Evolutionary conservation across 441 rosid genomes (phyloP).

Genomic region (Croton laevigatus): DNA sequence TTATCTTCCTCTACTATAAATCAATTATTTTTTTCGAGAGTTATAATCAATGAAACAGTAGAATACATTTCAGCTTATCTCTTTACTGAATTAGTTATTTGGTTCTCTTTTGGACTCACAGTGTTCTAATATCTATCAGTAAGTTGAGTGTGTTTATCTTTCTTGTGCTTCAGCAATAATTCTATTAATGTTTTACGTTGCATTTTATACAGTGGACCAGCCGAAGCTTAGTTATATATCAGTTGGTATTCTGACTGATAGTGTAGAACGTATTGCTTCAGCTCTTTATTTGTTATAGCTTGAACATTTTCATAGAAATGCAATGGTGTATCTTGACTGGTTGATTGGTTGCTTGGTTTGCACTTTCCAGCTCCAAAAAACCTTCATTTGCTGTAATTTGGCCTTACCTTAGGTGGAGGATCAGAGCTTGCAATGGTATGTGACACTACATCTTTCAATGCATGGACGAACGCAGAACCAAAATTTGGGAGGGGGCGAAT

Average conservation of each 20-base stretch:
- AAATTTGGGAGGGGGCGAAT: no score
- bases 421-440: constrained; percentile 89
- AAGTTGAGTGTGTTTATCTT: constrained; percentile 18
- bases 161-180: constrained; percentile 3
- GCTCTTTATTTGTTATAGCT: constrained; percentile 12
- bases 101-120: no score
- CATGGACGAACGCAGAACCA: no score
- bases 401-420: constrained; percentile 98
- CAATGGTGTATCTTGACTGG: constrained; percentile 13
- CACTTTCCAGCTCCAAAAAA: constrained; percentile 62
- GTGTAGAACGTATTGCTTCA: constrained; percentile 60
- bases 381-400: constrained; percentile 97
- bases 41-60: no score
- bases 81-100: no score
- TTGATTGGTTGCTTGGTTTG: constrained; percentile 23
- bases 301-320: constrained; percentile 2
- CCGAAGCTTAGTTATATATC: constrained; percentile 60
- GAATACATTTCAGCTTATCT: no score
- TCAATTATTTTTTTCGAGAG: no score
- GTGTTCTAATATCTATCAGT: no score
- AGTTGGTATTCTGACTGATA: constrained; percentile 58
- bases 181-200: constrained; percentile 6
- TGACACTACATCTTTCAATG: constrained; percentile 7
- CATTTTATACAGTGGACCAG: constrained; percentile 46
- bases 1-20: no score